A percentile compares a stretch with the other conserved stretches of the same genome.
These are phyloP conservation scores for Albophoma yamanashiensis DNA, from an alignment of 2,329 filamentous ascomycete species.

Conservation along the genomic window DNA sequence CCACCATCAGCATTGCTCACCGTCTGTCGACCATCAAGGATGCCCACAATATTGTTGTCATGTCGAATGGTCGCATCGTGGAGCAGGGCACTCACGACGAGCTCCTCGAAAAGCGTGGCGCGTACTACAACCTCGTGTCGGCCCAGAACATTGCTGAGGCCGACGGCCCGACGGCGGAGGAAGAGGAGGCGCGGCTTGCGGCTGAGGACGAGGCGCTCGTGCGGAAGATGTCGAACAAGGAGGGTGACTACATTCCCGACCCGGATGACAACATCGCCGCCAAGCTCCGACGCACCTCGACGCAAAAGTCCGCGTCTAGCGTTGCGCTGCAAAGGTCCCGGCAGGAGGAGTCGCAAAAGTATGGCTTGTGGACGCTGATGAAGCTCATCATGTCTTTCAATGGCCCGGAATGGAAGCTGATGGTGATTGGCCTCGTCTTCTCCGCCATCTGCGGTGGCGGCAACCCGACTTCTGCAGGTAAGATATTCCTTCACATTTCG, in stretches of 20 bases:
- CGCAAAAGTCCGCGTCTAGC: constrained; percentile 56
- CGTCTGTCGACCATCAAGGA: constrained; percentile 88
- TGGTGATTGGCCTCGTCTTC: constrained; percentile 64
- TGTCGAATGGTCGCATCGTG: constrained; percentile 73
- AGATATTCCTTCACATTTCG: neutral
- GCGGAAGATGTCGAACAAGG: constrained; percentile 32
- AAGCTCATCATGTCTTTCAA: constrained; percentile 77
- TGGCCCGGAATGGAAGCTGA: constrained; percentile 55
- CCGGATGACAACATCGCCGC: constrained; percentile 51
- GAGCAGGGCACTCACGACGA: constrained; percentile 86
- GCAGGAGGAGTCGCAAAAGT: constrained; percentile 41
- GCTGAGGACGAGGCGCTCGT: constrained; percentile 39
- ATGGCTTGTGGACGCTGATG: constrained; percentile 65
- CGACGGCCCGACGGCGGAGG: constrained; percentile 40
- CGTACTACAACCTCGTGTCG: constrained; percentile 78
- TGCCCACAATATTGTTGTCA: constrained; percentile 93
- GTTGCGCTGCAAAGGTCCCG: constrained; percentile 50
- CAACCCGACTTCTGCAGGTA: constrained; percentile 48
- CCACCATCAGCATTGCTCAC: constrained; percentile 94
- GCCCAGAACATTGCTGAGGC: constrained; percentile 70
- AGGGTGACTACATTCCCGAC: constrained; percentile 35
- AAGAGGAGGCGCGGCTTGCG: constrained; percentile 39
- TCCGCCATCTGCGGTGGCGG: constrained; percentile 70
- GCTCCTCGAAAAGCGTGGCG: constrained; percentile 56
- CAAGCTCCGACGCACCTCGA: constrained; percentile 44